Base-by-base conservation (phyloP, 1,284 basidiomycete genomes). In the Ceratobasidium sp. region DNA sequence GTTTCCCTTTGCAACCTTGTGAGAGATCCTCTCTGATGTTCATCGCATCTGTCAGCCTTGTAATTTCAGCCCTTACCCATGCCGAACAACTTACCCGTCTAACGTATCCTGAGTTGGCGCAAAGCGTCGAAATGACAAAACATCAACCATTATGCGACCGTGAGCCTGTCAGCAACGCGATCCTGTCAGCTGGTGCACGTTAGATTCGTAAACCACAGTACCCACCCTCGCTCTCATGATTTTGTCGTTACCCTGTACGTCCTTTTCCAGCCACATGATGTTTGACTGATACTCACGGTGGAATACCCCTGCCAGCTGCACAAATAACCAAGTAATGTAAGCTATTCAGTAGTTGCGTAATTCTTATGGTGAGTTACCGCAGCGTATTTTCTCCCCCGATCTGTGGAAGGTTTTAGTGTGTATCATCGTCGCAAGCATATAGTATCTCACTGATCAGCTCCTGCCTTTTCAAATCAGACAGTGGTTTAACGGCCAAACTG, bases 241-340 rank as follows among this genome's bases (percentile, higher is more conserved):
- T 5, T 16, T 8, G 21, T 35, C 35, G 11, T 35, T 35, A 38
- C n/a, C n/a, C n/a, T n/a, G n/a, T n/a, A 30, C 57, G 11, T 41
- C 26, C 13, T 55, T 11, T 35, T 41, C 57, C 11, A 11, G 57
- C 57, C 57, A 59, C 32, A 41, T 41, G 8, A 59, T 59, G 21
- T 59, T 59, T 32, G 57, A n/a, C 23, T 23, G 57, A 21, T 59
- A 59, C 7, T 59, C 7, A n/a, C 35, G 57, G 30, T 59, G 57
- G 14, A n/a, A 35, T 11, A 30, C 57, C 13, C 57, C 57, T 8
- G 57, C 30, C 32, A 35, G 11, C 57, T 59, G 21, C 41, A n/a
- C 6, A n/a, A 18, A 23, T 30, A 26, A 32, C 18, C 23, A 32
- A 8, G 23, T 18, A n/a, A n/a, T 23, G 26, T n/a, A 7, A 23